Evolutionary conservation across 306 rosid genomes (phyloP).

Genomic region (Abrus precatorius): DNA sequence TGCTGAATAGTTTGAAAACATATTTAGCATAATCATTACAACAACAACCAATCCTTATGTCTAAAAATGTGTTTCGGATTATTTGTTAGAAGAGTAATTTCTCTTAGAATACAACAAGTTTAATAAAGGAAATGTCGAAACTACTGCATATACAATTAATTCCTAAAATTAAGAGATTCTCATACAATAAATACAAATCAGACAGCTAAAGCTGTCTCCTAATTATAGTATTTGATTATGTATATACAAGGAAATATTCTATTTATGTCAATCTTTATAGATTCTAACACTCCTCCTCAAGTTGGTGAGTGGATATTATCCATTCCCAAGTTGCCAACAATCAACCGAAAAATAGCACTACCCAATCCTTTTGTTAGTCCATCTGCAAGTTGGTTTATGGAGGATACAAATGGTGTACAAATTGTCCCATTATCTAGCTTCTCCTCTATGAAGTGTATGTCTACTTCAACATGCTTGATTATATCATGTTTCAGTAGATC

Average conservation of each 20-base stretch:
- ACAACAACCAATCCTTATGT: too few relatives aligned
- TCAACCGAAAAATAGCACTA: too few relatives aligned
- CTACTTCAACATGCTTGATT: too few relatives aligned
- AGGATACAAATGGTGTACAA: too few relatives aligned
- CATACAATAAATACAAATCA: not conserved
- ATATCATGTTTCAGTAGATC: too few relatives aligned
- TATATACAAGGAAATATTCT: not conserved
- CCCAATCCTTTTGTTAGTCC: too few relatives aligned
- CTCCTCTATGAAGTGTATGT: too few relatives aligned
- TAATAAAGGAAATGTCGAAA: not conserved
- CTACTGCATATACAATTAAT: not conserved
- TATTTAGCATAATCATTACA: not conserved
- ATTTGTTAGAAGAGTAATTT: not conserved
- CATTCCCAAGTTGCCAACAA: too few relatives aligned
- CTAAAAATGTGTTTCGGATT: not conserved
- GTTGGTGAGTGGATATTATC: too few relatives aligned
- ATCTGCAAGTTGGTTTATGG: too few relatives aligned
- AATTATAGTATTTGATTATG: not conserved
- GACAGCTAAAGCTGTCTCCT: not conserved
- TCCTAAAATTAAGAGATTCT: not conserved
- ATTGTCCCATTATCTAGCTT: too few relatives aligned
- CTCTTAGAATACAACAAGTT: not conserved
- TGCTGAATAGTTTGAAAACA: not conserved
- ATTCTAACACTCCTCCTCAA: not conserved
- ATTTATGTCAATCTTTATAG: not conserved